Base-by-base conservation (phyloP, 2,329 filamentous ascomycete genomes). In the Epichloe bromicola region DNA sequence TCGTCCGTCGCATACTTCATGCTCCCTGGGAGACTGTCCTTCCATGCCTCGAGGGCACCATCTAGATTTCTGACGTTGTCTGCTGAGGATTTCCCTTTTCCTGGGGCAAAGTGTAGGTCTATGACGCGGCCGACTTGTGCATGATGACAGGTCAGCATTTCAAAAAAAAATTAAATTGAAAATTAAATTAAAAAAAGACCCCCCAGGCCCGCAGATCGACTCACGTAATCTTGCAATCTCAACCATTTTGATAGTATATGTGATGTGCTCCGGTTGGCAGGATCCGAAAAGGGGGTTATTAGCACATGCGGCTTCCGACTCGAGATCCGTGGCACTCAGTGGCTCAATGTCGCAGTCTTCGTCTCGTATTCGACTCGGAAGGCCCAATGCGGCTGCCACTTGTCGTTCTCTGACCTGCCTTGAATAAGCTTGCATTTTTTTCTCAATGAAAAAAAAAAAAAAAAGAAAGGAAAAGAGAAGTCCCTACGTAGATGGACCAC, bases 401-500 rank as follows among this genome's bases (percentile, higher is more conserved):
- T 69, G 67, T 26, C 67, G 54, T 46, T 69, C 67, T 7, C 66
- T 60, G 2, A 68, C 65, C 62, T 68, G 26, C 8, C 26, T 30
- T 30, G 26, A 30, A 30, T 30, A 30, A 30, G 26, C 26, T 30
- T 30, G 26, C 8, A 10, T 17, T 5, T 5, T 7, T 10, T 23
- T 12, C 33, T n/a, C 40, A 6, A 7, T 19, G 1, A 3, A 5
- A 3, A 19, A 19, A 33, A n/a, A 34, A 30, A 30, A 10, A 1
- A 30, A 10, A 3, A 12, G 4, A 37, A 14, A n/a, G 19, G 19
- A 33, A n/a, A n/a, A 38, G 5, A 6, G 20, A 11, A 36, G 6
- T 3, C 14, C 73, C 63, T 45, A 75, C 66, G 50, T 78, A 77
- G 7, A 77, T 68, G 5, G 73, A 72, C 75, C 75, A 78, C 73